Evolutionary conservation across 1,139 yeast species (phyloP).

Genomic region (Pichia kudriavzevii): DNA sequence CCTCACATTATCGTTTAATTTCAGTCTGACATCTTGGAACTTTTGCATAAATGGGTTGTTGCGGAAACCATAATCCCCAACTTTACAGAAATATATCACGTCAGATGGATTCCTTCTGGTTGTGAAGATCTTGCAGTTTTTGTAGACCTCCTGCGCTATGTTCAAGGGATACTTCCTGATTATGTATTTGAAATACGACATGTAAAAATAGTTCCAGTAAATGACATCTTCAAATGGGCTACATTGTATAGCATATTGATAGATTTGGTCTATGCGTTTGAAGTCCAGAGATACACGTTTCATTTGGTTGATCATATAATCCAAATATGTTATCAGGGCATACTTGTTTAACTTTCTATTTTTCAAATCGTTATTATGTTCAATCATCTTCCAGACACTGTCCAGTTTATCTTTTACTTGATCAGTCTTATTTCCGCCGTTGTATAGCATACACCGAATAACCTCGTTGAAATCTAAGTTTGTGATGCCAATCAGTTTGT

Average conservation of each 20-base stretch:
- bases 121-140: constrained; percentile 7
- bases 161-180: constrained; percentile 20
- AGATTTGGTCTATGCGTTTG: constrained; percentile 20
- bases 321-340: constrained; percentile 24
- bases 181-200: constrained; percentile 26
- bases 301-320: constrained; percentile 20
- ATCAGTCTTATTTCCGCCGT: not conserved
- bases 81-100: constrained; percentile 12
- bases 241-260: constrained; percentile 9
- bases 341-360: constrained; percentile 15
- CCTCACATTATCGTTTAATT: constrained; percentile 14
- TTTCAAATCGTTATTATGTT: constrained; percentile 8
- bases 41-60: constrained; percentile 25
- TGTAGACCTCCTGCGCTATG: constrained; percentile 20
- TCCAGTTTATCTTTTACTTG: constrained; percentile 3
- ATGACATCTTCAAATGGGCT: constrained; percentile 14
- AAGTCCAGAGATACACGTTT: constrained; percentile 15
- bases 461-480: constrained; percentile 24
- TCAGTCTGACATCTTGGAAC: constrained; percentile 20
- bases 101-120: not conserved
- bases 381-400: constrained; percentile 25
- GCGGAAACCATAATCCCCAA: constrained; percentile 13
- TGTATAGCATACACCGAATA: constrained; percentile 18
- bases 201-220: constrained; percentile 26
- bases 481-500: constrained; percentile 19